Evolutionary conservation across 371 early-diverging fungal genomes (phyloP).

Genomic region (Lichtheimia corymbifera): DNA sequence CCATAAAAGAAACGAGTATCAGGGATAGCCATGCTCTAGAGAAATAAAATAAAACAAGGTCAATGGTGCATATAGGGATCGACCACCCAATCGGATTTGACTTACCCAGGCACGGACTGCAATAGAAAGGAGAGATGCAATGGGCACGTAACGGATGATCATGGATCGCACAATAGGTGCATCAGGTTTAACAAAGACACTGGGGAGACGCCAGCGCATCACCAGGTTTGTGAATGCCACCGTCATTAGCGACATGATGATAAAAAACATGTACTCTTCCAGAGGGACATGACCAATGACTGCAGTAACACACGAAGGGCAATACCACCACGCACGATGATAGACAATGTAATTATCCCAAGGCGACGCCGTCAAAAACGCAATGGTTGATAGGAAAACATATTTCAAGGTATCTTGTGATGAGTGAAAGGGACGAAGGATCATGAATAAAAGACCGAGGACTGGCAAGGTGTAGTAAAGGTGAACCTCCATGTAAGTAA

Average conservation of each 20-base stretch:
- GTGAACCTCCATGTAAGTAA: constrained; percentile 65
- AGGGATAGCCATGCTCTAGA: constrained; percentile 35
- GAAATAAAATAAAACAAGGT: constrained; percentile 4
- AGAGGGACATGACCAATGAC: constrained; percentile 64
- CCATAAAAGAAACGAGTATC: constrained; percentile 55
- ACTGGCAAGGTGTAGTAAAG: constrained; percentile 59
- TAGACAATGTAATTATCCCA: constrained; percentile 69
- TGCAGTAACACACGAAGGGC: constrained; percentile 48
- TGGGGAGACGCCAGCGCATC: constrained; percentile 49
- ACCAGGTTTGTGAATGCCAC: constrained; percentile 42
- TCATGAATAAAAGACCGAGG: constrained; percentile 30
- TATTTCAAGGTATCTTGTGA: constrained; percentile 44
- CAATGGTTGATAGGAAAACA: constrained; percentile 39
- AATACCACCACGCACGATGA: constrained; percentile 58
- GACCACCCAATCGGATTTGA: neutral
- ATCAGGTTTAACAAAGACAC: constrained; percentile 31
- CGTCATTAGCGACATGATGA: constrained; percentile 60
- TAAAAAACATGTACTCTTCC: constrained; percentile 68
- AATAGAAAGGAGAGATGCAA: constrained; percentile 25
- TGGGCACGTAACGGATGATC: constrained; percentile 35
- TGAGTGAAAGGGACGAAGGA: constrained; percentile 45
- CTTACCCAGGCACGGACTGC: constrained; percentile 46
- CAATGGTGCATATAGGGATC: neutral
- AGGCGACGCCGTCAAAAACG: constrained; percentile 56
- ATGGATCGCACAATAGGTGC: constrained; percentile 25